These are phyloP conservation scores for Agrocybe pediades DNA, from an alignment of 768 basidiomycete genomes.

Conservation along the genomic window DNA sequence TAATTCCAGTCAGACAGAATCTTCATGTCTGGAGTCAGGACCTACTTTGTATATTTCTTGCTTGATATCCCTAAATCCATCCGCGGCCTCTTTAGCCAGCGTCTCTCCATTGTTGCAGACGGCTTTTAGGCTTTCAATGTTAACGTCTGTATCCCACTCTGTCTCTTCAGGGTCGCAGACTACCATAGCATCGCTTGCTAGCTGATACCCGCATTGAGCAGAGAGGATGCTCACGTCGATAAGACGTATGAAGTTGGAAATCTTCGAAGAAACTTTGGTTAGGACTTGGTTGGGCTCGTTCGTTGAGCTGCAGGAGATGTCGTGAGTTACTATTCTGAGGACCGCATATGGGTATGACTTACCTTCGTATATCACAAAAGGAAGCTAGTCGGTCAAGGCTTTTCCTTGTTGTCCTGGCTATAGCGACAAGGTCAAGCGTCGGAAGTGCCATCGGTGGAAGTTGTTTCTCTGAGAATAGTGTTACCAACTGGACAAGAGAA, in stretches of 20 bases:
- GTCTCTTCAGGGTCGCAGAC: conserved; percentile 21
- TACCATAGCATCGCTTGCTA: conserved; percentile 26
- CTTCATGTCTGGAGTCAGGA: too few species aligned
- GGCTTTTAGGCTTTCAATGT: conserved; percentile 20
- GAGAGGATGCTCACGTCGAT: conserved; percentile 32
- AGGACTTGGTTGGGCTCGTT: conserved; percentile 23
- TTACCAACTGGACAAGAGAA: not conserved
- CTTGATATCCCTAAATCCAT: conserved; percentile 31
- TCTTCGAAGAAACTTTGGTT: conserved; percentile 29
- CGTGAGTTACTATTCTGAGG: not conserved
- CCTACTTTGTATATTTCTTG: conserved; percentile 41
- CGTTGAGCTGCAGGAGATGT: conserved; percentile 11
- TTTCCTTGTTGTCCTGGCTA: conserved; percentile 34
- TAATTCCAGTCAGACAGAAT: not conserved
- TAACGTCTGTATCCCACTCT: conserved; percentile 19
- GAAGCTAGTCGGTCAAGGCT: conserved; percentile 39
- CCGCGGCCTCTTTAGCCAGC: conserved; percentile 25
- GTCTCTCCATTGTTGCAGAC: conserved; percentile 29
- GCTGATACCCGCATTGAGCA: conserved; percentile 27
- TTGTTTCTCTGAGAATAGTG: not conserved
- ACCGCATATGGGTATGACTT: conserved; percentile 8
- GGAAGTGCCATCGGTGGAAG: conserved; percentile 8
- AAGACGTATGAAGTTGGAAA: conserved; percentile 24
- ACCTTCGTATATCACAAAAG: conserved; percentile 34
- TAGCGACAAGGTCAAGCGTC: conserved; percentile 24